These are phyloP conservation scores for Pyricularia grisea DNA, from an alignment of 2,329 filamentous ascomycete genomes.

Conservation along the genomic window DNA sequence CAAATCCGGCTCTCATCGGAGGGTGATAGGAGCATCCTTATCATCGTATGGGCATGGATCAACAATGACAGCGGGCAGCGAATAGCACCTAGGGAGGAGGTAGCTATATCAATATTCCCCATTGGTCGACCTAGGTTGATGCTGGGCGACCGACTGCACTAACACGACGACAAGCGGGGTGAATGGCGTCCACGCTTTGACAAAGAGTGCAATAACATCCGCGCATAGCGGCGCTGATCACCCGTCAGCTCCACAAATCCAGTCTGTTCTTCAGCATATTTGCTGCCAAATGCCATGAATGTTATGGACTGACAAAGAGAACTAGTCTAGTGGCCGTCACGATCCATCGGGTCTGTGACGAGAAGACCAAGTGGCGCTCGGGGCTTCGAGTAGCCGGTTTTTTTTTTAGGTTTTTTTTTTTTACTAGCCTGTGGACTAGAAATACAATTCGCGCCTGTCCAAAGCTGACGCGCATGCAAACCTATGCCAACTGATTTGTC, in stretches of 20 bases:
- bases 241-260: not conserved
- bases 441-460: too few species aligned
- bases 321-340: not conserved
- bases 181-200: not conserved
- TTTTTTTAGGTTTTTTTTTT: not conserved
- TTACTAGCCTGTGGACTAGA: not conserved
- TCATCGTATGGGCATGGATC: not conserved
- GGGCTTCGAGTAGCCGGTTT: not conserved
- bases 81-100: not conserved
- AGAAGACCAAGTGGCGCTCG: not conserved
- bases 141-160: not conserved
- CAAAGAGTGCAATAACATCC: not conserved
- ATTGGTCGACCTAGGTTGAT: not conserved
- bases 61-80: not conserved
- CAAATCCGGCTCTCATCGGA: not conserved
- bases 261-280: not conserved
- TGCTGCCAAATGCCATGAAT: not conserved
- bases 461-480: not conserved
- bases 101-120: not conserved
- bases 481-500: not conserved
- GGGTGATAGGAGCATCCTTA: not conserved
- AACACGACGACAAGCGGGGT: not conserved
- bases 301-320: not conserved
- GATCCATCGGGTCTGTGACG: not conserved
- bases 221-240: not conserved